Base-by-base conservation (phyloP, 495 filamentous ascomycete genomes). In the Neurospora sp. region DNA sequence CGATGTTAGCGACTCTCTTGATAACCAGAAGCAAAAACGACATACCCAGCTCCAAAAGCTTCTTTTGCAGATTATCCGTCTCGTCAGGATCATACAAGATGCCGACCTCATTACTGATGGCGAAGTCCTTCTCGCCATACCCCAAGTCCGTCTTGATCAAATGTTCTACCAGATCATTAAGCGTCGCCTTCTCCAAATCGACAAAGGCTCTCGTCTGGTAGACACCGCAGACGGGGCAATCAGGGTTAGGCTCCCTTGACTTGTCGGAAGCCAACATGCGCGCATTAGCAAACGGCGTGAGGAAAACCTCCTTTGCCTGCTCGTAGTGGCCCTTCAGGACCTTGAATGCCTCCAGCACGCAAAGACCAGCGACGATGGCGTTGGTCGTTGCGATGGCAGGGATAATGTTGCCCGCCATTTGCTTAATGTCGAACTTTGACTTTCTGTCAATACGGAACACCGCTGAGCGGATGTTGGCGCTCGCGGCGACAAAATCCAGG, bases 401-500 rank as follows among this genome's bases (percentile, higher is more conserved):
- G 72, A 99, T 98, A 77, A 99, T 99, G 77, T 98, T 98, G 70
- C 96, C 96, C 35, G 96, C 96, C 94, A 98, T 99, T 82, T 98
- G 93, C 80, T 99, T 99, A 76, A 95, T 94, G 78, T 98, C 94
- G 74, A 98, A 99, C 71, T 97, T 94, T 7, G 94, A 97, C 77
- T 92, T 93, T 9, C 84, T 81, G 74, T 96, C 92, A 69, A 99
- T 96, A 68, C 89, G 91, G 77, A 98, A 99, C 12, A 96, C 83
- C 20, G 87, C 85, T 4, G 94, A 95, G 41, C 96, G 88, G 42
- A 99, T 84, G 75, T 98, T 98, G 4, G 95, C 94, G 74, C 90
- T 91, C 0, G 96, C 89, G 1, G 94, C 89, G 12, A 99, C 96
- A 78, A 99, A 98, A 77, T 98, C 95, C 14, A 99, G 85, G 0